A percentile compares a stretch with the other conserved stretches of the same genome.
Evolutionary conservation across 805 yeast species (phyloP).

Genomic region (Millerozyma miso): DNA sequence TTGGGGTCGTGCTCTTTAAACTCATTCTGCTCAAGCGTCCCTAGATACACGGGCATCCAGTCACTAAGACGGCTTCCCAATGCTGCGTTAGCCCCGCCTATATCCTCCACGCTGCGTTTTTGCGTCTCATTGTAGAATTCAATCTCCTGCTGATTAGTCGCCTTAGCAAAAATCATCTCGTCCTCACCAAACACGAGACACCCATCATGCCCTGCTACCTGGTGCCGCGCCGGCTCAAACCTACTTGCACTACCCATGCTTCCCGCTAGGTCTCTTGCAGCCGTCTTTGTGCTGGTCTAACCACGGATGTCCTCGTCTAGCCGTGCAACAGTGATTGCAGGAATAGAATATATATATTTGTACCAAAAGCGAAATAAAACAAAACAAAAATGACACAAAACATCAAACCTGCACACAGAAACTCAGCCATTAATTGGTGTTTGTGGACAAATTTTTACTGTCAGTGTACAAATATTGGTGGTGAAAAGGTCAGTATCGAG

Average conservation of each 20-base stretch:
- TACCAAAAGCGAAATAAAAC: no score
- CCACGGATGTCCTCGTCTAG: slow-evolving; percentile 2
- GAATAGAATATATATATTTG: no score
- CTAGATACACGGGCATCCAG: slow-evolving; percentile 65
- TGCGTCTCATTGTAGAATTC: slow-evolving; percentile 58
- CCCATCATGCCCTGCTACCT: slow-evolving; percentile 94
- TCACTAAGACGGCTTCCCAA: slow-evolving; percentile 37
- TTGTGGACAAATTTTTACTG: slow-evolving; percentile 1
- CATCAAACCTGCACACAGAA: slow-evolving; percentile 1
- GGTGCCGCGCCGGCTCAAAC: slow-evolving; percentile 37
- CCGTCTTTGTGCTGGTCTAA: not conserved
- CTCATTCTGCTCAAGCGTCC: slow-evolving; percentile 49
- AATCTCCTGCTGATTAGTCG: slow-evolving; percentile 58
- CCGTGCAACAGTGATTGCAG: no score
- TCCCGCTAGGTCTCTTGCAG: not conserved
- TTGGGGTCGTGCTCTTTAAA: slow-evolving; percentile 4
- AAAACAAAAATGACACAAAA: not conserved
- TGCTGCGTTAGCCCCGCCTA: slow-evolving; percentile 14
- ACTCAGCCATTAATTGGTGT: slow-evolving; percentile 2
- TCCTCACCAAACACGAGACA: slow-evolving; percentile 51
- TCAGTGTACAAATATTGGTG: not conserved
- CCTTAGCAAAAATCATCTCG: slow-evolving; percentile 72
- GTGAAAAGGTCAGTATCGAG: not conserved
- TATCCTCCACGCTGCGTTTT: slow-evolving; percentile 10
- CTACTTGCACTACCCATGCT: not conserved